These are phyloP conservation scores for Piromyces sp. DNA, from an alignment of 192 early-diverging fungal species.

Conservation along the genomic window DNA sequence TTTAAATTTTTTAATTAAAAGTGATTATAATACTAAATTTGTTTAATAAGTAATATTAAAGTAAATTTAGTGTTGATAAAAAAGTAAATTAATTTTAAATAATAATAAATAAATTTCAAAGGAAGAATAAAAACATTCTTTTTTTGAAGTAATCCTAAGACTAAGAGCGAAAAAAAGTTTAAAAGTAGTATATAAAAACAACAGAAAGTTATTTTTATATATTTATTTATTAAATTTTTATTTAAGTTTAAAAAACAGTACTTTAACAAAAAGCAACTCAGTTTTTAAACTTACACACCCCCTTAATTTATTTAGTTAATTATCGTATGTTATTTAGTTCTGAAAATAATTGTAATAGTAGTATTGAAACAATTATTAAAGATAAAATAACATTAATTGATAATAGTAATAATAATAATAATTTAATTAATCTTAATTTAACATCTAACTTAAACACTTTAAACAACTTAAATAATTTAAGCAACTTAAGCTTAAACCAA, in stretches of 20 bases:
- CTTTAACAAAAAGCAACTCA: neutral
- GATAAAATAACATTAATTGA: neutral
- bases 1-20: too few species aligned
- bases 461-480: neutral
- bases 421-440: neutral
- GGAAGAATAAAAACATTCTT: neutral
- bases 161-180: neutral
- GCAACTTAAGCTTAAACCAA: neutral
- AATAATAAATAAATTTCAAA: neutral
- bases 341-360: neutral
- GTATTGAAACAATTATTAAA: neutral
- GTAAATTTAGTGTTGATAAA: neutral
- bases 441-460: neutral
- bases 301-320: neutral
- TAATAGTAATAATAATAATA: neutral
- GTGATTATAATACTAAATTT: neutral
- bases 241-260: neutral
- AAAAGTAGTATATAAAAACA: neutral
- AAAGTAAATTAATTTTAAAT: neutral
- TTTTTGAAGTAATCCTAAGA: neutral
- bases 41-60: neutral
- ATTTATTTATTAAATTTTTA: neutral
- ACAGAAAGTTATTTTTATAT: neutral
- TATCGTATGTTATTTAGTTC: neutral
- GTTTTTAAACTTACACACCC: neutral